These are phyloP conservation scores for Teratosphaeria gauchensis DNA, from an alignment of 2,329 filamentous ascomycete genomes.

Conservation along the genomic window DNA sequence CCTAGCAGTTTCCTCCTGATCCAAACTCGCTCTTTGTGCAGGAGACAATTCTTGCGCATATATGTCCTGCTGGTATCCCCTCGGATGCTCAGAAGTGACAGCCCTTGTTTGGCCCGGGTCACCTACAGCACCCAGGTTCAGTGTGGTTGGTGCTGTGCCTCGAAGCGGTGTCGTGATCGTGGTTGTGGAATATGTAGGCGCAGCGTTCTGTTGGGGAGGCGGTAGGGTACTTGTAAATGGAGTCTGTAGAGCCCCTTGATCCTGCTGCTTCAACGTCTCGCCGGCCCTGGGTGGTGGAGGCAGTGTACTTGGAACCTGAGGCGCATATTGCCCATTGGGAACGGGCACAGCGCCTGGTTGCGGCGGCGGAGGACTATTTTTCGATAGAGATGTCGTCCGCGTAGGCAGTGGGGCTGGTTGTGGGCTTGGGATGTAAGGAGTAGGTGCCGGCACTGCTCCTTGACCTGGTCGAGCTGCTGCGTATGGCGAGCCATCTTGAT, in stretches of 20 bases:
- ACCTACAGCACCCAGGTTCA: conserved; percentile 28
- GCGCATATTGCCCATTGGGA: conserved; percentile 11
- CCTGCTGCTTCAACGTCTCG: conserved; percentile 11
- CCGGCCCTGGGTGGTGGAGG: conserved; percentile 35
- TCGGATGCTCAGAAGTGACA: conserved; percentile 27
- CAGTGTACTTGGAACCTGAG: conserved; percentile 17
- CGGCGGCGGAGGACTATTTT: conserved; percentile 29
- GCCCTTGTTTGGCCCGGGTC: not conserved
- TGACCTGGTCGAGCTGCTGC: conserved; percentile 23
- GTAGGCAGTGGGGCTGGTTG: conserved; percentile 14
- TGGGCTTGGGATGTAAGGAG: conserved; percentile 14
- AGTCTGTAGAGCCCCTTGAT: not conserved
- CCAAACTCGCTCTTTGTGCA: conserved; percentile 24
- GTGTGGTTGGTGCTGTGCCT: conserved; percentile 25
- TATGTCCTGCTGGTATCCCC: conserved; percentile 40
- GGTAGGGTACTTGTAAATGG: conserved; percentile 14
- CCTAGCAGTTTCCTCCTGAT: conserved; percentile 12
- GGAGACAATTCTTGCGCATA: conserved; percentile 32
- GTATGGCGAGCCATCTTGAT: conserved; percentile 11
- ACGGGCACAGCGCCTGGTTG: conserved; percentile 34
- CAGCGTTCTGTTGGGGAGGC: conserved; percentile 27
- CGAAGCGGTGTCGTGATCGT: conserved; percentile 9
- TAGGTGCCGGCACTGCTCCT: conserved; percentile 22
- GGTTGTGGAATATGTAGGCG: conserved; percentile 30
- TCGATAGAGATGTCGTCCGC: conserved; percentile 14